Evolutionary conservation across 441 rosid species (phyloP), one percentile per base, ranked within the genome.

Genomic region (Melianthus villosus): DNA sequence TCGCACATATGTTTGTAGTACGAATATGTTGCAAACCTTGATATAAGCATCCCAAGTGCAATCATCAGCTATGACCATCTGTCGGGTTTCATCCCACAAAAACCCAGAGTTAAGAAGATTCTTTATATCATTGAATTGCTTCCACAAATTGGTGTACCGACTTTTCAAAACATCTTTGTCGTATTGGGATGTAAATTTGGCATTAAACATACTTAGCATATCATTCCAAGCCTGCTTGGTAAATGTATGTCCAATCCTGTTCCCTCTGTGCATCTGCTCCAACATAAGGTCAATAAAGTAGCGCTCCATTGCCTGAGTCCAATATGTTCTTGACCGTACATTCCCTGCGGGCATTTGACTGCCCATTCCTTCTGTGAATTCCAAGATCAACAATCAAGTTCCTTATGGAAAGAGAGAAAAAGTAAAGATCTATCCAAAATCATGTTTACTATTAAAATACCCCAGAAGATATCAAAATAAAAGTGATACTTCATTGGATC

Each of bases 221-320:
- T 77, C 83, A 15, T 39, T 68, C 97, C 97, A 86, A 0, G 97
- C 94, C 49, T 73, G 89, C 50, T 79, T 86, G 57, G 42, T 82
- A 65, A 77, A 86, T 28, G 92, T 82, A 64, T 79, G 82, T 3
- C 89, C 92, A 11, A 60, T 49, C 59, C 79, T 63, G 46, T 71
- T 77, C 25, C 92, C 97, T 60, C 79, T 77, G 34, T 73, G 75
- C 67, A 75, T 50, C 8, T 86, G 97, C 42, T 82, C 97, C 31
- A 86, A 42, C 93, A 82, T 79, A 25, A 86, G 87, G 50, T 86
- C 85, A 31, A 86, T 66, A 51, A 86, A 82, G 63, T 67, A 86
- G 0, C 92, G 79, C 48, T 86, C 94, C 97, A 79, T 86, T 12
- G 72, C 46, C 0, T 71, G 92, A 0, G 92, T 77, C 94, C 96